phyloP scores from a whole-genome alignment of 2,329 filamentous ascomycete species.

The Ambrosiella xylebori region DNA sequence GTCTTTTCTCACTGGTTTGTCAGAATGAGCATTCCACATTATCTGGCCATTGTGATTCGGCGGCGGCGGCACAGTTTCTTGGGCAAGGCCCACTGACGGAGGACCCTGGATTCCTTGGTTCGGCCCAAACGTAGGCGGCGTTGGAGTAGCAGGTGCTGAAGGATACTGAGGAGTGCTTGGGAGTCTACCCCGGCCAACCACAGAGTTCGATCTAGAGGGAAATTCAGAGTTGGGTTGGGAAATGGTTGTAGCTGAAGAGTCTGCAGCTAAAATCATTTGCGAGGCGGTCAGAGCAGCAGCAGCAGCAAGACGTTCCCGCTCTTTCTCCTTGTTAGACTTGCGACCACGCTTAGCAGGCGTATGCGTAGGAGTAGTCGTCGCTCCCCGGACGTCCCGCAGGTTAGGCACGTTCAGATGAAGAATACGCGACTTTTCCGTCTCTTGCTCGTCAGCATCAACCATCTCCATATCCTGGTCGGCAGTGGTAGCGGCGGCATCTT shows the following conservation, averaged over 20 bases:
- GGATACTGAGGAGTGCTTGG: not conserved
- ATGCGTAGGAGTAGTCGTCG: not conserved
- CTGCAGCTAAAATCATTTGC: not conserved
- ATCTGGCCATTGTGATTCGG: constrained; percentile 13
- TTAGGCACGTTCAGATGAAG: constrained; percentile 10
- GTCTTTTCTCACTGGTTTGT: constrained; percentile 2
- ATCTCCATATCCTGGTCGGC: not conserved
- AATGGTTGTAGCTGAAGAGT: not conserved
- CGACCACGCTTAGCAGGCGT: not conserved
- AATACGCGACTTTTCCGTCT: constrained; percentile 3
- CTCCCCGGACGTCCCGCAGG: constrained; percentile 4
- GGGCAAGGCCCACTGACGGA: constrained; percentile 1
- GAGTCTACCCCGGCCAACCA: not conserved
- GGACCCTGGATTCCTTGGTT: constrained; percentile 5
- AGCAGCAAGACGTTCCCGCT: not conserved
- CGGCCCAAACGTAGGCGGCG: constrained; percentile 1
- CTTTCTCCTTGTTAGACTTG: constrained; percentile 5
- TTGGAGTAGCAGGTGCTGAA: not conserved
- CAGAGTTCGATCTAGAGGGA: not conserved
- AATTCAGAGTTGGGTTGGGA: not conserved
- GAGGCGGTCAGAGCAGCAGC: not conserved
- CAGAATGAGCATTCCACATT: constrained; percentile 12
- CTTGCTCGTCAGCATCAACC: constrained; percentile 1
- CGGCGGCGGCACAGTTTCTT: constrained; percentile 2
- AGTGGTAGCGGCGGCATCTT: not conserved